These are phyloP conservation scores for Diutina pseudorugosa DNA, from an alignment of 1,139 yeast species.

Conservation along the genomic window DNA sequence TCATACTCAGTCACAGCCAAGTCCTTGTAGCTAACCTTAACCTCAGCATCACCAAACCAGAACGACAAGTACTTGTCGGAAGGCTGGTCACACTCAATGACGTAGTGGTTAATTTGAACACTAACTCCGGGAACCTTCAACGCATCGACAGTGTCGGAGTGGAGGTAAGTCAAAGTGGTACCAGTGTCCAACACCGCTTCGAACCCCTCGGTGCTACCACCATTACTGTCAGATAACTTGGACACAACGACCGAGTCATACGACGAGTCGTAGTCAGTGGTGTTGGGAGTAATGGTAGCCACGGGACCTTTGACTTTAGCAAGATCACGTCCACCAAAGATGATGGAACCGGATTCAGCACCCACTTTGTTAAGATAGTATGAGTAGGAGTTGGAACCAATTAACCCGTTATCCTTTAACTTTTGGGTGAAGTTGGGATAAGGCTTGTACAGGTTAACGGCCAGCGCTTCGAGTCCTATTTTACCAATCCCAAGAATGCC, in stretches of 20 bases:
- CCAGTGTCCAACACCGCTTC: neutral
- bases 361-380: neutral
- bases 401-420: neutral
- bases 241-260: neutral
- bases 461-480: neutral
- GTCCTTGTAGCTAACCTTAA: neutral
- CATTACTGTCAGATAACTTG: neutral
- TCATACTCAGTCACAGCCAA: neutral
- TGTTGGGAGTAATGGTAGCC: too few relatives aligned
- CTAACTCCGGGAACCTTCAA: neutral
- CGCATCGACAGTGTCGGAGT: neutral
- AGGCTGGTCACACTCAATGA: neutral
- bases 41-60: neutral
- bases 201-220: neutral
- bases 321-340: neutral
- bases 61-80: neutral
- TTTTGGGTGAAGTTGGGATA: neutral
- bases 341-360: neutral
- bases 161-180: neutral
- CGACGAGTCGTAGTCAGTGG: neutral
- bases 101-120: too few relatives aligned
- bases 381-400: neutral
- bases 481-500: conserved; percentile 7
- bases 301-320: neutral
- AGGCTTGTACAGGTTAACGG: neutral